phyloP scores from a whole-genome alignment of 208 protist genomes.

The Leishmania turanica region DNA sequence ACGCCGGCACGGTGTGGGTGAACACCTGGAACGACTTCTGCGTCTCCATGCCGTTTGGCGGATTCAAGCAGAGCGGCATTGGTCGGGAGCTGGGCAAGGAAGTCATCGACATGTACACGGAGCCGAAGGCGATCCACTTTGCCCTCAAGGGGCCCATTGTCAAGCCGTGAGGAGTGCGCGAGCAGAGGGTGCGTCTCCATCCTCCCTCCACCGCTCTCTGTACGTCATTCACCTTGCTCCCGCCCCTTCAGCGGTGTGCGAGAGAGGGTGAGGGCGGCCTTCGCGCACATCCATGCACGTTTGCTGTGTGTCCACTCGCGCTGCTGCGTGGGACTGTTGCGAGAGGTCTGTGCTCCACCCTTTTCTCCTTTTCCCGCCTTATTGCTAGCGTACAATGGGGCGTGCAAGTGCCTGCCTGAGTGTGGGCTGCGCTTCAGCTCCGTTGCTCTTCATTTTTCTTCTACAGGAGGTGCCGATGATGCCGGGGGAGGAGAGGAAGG shows the following conservation, averaged over 20 bases:
- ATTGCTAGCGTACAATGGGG: background rate
- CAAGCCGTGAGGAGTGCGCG: slow-evolving; percentile 45
- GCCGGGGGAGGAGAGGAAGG: background rate
- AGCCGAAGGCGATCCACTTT: slow-evolving; percentile 73
- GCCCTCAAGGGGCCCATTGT: slow-evolving; percentile 56
- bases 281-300: background rate
- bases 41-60: slow-evolving; percentile 73
- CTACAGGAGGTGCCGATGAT: background rate
- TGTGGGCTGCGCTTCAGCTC: background rate
- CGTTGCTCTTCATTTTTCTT: background rate
- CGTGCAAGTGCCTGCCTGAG: background rate
- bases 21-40: slow-evolving; percentile 90
- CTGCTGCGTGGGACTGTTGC: background rate
- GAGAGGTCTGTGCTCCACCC: background rate
- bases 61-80: slow-evolving; percentile 88
- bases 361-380: background rate
- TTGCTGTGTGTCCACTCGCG: background rate
- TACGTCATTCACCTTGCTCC: background rate
- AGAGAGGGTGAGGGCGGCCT: background rate
- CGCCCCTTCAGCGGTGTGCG: background rate
- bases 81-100: slow-evolving; percentile 82
- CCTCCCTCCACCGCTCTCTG: background rate
- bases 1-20: slow-evolving; percentile 89
- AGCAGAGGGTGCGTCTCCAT: background rate
- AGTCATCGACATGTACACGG: slow-evolving; percentile 73